phyloP scores from a whole-genome alignment of 2,329 filamentous ascomycete genomes.

The Blumeria hordei region DNA sequence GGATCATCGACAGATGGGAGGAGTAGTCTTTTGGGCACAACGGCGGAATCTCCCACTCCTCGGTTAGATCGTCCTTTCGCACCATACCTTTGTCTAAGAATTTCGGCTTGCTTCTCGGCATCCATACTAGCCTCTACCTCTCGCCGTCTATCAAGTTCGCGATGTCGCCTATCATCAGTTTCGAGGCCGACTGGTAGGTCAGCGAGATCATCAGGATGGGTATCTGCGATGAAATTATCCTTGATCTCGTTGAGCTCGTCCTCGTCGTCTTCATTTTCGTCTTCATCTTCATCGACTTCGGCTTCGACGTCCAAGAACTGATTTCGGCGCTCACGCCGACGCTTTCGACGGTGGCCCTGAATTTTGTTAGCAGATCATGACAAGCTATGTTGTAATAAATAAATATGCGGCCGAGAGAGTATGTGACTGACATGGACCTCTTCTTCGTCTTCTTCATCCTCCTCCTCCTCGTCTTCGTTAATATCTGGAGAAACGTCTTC shows the following conservation, averaged over 20 bases:
- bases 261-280: constrained; percentile 70
- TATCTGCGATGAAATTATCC: constrained; percentile 68
- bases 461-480: constrained; percentile 19
- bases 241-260: constrained; percentile 58
- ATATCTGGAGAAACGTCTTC: constrained; percentile 13
- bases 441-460: constrained; percentile 19
- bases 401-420: constrained; percentile 9
- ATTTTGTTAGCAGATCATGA: background rate
- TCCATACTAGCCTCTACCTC: constrained; percentile 75
- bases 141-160: constrained; percentile 78
- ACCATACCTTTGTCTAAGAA: constrained; percentile 70
- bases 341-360: constrained; percentile 53
- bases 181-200: constrained; percentile 50
- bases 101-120: constrained; percentile 77
- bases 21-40: constrained; percentile 65
- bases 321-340: constrained; percentile 47
- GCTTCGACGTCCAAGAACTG: constrained; percentile 95
- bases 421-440: constrained; percentile 16
- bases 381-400: constrained; percentile 8
- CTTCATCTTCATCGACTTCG: constrained; percentile 85
- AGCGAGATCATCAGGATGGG: constrained; percentile 71
- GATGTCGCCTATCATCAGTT: constrained; percentile 74
- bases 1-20: constrained; percentile 88
- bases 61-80: constrained; percentile 48
- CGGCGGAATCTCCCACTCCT: constrained; percentile 41